Base-by-base conservation (phyloP, 805 yeast species). In the Cyberlindnera lachancei region DNA sequence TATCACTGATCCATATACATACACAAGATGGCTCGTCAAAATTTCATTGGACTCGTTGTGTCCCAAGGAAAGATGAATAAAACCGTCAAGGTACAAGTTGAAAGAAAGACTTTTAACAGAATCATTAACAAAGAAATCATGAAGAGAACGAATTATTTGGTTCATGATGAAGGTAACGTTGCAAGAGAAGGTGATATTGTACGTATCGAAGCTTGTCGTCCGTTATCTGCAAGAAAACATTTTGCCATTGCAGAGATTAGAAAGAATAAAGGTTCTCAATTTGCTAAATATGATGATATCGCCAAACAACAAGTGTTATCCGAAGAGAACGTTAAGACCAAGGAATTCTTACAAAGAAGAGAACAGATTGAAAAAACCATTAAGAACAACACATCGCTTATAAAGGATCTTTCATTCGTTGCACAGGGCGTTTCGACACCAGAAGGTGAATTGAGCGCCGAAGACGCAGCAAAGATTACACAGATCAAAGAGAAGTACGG, bases 11-110 rank as follows among this genome's bases (percentile, higher is more conserved):
- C n/a, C n/a, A n/a, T n/a, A n/a, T n/a, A n/a, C n/a, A n/a, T n/a
- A n/a, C n/a, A n/a, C n/a, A n/a, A n/a, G n/a, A 86, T 85, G 95
- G 90, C 94, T 31, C 77, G 87, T 61, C 95, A 85, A 50, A 84
- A 85, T 53, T 85, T 88, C 52, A 63, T 86, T 29, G 98, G 98
- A 28, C 77, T 86, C 59, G 97, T 90, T 46, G 78, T 87, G 20
- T 86, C 96, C 31, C 96, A 88, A 53, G 97, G 97, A 26, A 86
- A 86, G 58, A 92, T 88, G 96, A 71, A 73, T 60, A 92, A 90
- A 64, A 90, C 97, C 36, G 87, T 90, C 42, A 88, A 87, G 63
- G 96, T 90, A 38, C 73, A 95, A 39, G 88, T 90, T 20, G 80
- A 82, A 54, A 77, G 77, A 28, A 78, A 77, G 50, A 72, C 73